Base-by-base conservation (phyloP, 768 basidiomycete species). In the Lentinula raphanica region DNA sequence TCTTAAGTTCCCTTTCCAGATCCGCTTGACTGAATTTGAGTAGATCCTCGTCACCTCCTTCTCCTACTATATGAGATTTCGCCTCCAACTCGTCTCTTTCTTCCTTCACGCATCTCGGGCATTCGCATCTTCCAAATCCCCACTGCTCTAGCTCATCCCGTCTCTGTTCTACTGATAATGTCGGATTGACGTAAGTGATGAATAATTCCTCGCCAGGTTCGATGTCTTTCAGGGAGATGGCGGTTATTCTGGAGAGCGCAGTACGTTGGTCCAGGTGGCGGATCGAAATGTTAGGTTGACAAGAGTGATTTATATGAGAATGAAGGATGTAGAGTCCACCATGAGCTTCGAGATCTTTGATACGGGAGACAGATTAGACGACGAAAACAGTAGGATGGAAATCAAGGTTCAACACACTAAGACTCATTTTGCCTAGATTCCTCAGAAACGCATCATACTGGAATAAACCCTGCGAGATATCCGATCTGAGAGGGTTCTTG, bases 271-370 rank as follows among this genome's bases (percentile, higher is more conserved):
- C 86, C 58, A 91, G 71, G 67, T 92, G 92, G 2, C 88, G 84
- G 15, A 90, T 85, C 17, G 90, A 88, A 49, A 86, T 64, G 69
- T 92, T 95, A 0, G 94, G 92, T 17, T 74, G 69, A 70, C 94
- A 97, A 6, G 80, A 80, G 69, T 97, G 94, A 70, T 96, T 97
- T 29, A 95, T 69, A 63, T 94, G 90, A 2, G 92, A 88, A 68
- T 95, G 92, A 4, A 94, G 79, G 21, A 79, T 81, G 71, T 94
- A 96, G 9, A 96, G 74, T 2, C 92, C 93, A 2, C 92, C 92
- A 56, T 94, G 90, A 1, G 87, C 83, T 72, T 94, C 93, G 51
- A 94, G 75, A 66, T 94, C 88, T 9, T 39, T 23, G 53, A 23
- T 6, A 29, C 23, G 17, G 36, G 32, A 35, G 19, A 38, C 42